phyloP scores from a whole-genome alignment of 306 rosid genomes.

The Rosa rugosa region DNA sequence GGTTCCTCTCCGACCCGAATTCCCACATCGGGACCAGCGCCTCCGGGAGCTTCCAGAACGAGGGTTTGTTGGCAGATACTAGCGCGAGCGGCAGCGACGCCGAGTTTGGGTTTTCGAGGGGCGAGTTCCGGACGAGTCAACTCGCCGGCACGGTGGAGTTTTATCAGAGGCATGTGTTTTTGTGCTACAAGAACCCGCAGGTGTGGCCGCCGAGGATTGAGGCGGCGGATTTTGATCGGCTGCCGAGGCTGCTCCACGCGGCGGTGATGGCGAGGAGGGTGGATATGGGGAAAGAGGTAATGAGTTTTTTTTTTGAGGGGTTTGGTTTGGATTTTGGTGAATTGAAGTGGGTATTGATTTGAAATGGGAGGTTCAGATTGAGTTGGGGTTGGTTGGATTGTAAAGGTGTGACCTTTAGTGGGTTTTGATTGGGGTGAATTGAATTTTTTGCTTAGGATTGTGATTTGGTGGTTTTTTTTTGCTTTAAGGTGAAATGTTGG shows the following conservation, averaged over 20 bases:
- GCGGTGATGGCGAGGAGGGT: slow-evolving; percentile 70
- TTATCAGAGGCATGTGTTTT: slow-evolving; percentile 73
- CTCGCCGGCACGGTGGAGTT: slow-evolving; percentile 81
- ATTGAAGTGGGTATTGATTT: not conserved
- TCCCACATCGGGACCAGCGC: slow-evolving; percentile 47
- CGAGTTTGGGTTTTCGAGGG: slow-evolving; percentile 71
- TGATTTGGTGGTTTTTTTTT: not conserved
- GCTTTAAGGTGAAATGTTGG: not conserved
- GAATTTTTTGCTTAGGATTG: not conserved
- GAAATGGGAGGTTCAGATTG: not conserved
- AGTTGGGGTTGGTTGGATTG: slow-evolving; percentile 7
- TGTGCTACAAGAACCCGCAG: slow-evolving; percentile 83
- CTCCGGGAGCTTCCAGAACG: slow-evolving; percentile 90
- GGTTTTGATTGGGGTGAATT: not conserved
- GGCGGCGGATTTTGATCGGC: slow-evolving; percentile 94
- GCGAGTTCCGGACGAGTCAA: slow-evolving; percentile 57
- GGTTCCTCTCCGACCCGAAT: slow-evolving; percentile 70
- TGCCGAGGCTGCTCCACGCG: slow-evolving; percentile 83
- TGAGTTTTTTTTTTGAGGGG: not conserved
- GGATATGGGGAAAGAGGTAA: slow-evolving; percentile 75
- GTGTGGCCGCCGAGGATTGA: slow-evolving; percentile 93
- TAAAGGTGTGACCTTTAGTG: not conserved
- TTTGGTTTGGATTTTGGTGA: not conserved
- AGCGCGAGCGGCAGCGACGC: slow-evolving; percentile 33
- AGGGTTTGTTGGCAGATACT: slow-evolving; percentile 43